Base-by-base conservation (phyloP, 2,329 filamentous ascomycete genomes). In the Penicillium hordei region DNA sequence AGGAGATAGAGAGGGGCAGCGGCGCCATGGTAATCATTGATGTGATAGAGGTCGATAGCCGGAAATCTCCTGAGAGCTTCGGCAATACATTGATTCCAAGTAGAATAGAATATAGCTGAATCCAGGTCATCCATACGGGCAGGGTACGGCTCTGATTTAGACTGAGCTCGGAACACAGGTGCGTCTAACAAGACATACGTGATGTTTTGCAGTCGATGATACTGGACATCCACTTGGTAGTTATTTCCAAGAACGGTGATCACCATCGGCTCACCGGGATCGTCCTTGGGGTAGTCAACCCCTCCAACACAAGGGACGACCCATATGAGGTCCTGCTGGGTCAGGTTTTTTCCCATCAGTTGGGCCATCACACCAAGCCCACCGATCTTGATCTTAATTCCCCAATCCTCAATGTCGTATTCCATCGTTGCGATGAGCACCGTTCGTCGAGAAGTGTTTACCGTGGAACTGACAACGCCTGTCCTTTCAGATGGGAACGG, bases 341-440 rank as follows among this genome's bases (percentile, higher is more conserved):
- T 78, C 4, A 89, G 78, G 48, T 85, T 82, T 68, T 86, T 86
- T 13, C 84, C 85, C 86, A 89, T 89, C 1, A 89, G 75, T 63
- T 87, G 84, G 29, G 86, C 86, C 86, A 89, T 89, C 61, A 88
- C 86, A 73, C 86, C 86, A 5, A 89, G 78, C 64, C 86, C 86
- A 63, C 86, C 86, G 48, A 89, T 89, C 74, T 89, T 89, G 73
- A 89, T 86, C 73, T 88, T 89, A 74, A 89, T 86, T 7, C 73
- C 79, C 84, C 86, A 89, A 66, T 89, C 86, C 59, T 86, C 84
- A 61, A 89, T 89, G 62, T 89, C 85, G 72, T 89, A 89, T 70
- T 89, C 86, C 84, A 89, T 88, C 12, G 86, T 89, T 17, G 85
- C 86, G 52, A 89, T 88, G 31, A 89, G 78, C 4, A 88, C 83